Conservation (phyloP, 2,329 filamentous ascomycete species). For the Rosellinia necatrix region DNA sequence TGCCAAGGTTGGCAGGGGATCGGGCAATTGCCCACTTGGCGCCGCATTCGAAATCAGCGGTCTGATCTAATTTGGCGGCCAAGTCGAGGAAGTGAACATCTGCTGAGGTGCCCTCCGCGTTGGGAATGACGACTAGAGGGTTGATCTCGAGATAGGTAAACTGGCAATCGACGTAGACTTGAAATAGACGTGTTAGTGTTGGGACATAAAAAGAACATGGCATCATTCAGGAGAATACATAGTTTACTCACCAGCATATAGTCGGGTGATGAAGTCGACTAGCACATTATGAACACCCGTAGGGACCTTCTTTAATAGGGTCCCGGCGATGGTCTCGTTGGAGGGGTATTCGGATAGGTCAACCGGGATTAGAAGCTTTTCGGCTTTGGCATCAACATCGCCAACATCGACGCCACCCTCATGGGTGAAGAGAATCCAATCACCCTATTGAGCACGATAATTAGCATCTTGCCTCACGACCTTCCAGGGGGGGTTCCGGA, state of each 20-base stretch:
- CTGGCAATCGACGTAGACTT: constrained; percentile 97
- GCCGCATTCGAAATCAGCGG: constrained; percentile 98
- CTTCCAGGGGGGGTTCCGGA: neutral
- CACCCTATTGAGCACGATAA: constrained; percentile 66
- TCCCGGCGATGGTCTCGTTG: constrained; percentile 86
- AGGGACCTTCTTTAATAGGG: constrained; percentile 90
- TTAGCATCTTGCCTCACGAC: constrained; percentile 26
- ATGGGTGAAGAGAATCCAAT: constrained; percentile 99
- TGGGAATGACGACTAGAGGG: constrained; percentile 96
- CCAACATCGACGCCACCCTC: constrained; percentile 99
- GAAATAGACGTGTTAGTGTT: constrained; percentile 2
- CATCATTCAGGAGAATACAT: neutral
- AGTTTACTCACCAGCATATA: constrained; percentile 72
- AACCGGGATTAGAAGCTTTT: constrained; percentile 97
- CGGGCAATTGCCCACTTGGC: constrained; percentile 98
- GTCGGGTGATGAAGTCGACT: constrained; percentile 96
- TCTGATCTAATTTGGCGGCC: constrained; percentile 98
- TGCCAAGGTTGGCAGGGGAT: constrained; percentile 84
- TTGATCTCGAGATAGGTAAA: constrained; percentile 99
- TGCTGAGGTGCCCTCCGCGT: constrained; percentile 87
- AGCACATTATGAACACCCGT: constrained; percentile 96
- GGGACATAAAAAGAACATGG: neutral
- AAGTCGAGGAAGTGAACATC: constrained; percentile 98
- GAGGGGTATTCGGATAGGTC: constrained; percentile 94
- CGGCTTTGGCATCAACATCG: constrained; percentile 97